Evolutionary conservation across 2,329 filamentous ascomycete species (phyloP).

Genomic region (Aciculosporium take): DNA sequence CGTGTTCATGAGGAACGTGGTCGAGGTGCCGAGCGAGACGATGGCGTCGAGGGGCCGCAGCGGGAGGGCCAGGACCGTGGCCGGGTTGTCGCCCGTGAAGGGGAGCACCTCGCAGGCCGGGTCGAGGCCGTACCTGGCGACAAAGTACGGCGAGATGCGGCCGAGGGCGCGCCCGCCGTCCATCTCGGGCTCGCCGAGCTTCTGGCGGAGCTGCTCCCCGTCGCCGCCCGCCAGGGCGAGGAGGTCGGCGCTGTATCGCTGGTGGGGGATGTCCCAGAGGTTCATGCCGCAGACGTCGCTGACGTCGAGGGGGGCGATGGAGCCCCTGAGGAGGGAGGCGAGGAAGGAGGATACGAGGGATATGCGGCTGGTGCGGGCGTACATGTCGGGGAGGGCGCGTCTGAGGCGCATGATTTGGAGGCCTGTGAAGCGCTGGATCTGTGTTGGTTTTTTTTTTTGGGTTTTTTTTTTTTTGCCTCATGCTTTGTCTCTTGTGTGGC

Average conservation of each 20-base stretch:
- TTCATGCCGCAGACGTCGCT: slow-evolving; percentile 95
- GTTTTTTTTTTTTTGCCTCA: too few relatives aligned
- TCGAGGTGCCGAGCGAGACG: slow-evolving; percentile 86
- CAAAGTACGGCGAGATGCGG: slow-evolving; percentile 63
- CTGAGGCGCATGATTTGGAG: slow-evolving; percentile 87
- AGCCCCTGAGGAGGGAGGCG: slow-evolving; percentile 75
- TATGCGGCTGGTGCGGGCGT: slow-evolving; percentile 67
- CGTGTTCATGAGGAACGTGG: slow-evolving; percentile 95
- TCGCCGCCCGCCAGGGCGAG: slow-evolving; percentile 64
- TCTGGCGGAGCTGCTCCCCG: slow-evolving; percentile 52
- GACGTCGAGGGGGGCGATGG: slow-evolving; percentile 79
- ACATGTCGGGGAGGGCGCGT: slow-evolving; percentile 65
- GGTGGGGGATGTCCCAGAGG: slow-evolving; percentile 73
- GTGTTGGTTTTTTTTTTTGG: background rate
- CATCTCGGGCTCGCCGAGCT: slow-evolving; percentile 65
- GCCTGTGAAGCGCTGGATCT: slow-evolving; percentile 94
- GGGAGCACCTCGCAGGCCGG: slow-evolving; percentile 62
- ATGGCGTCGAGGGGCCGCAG: slow-evolving; percentile 82
- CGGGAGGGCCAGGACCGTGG: slow-evolving; percentile 83
- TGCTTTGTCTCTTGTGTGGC: too few relatives aligned
- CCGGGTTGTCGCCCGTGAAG: slow-evolving; percentile 92
- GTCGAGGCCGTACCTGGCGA: slow-evolving; percentile 62
- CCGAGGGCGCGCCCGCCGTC: slow-evolving; percentile 75
- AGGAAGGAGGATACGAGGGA: slow-evolving; percentile 93
- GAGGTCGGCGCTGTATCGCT: slow-evolving; percentile 59